Evolutionary conservation across 768 basidiomycete species (phyloP), one percentile per base, ranked within the genome.

Genomic region (Stropharia rugosoannulata): DNA sequence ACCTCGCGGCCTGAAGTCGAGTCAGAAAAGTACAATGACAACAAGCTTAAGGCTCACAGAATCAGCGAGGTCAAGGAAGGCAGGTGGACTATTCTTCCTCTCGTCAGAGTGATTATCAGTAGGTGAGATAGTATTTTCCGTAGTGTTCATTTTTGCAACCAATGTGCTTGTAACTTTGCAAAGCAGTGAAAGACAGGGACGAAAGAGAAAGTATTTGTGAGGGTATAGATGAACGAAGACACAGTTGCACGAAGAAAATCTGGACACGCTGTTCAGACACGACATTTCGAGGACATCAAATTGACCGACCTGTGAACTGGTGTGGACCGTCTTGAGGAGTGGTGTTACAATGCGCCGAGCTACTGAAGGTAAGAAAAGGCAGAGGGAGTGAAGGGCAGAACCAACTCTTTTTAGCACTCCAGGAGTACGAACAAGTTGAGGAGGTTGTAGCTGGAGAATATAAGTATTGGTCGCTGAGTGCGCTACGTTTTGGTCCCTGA

Each of bases 31-130:
- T 61, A 51, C 59, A 58, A 19, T 51, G 16, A 59, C 60, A 35
- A 59, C 43, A 42, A 41, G 27, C 29, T 16, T 9, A 55, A 52
- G 27, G 82, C 90, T 66, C 70, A 94, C 93, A 63, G 93, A 93
- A 75, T 95, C 93, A 57, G 93, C 93, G 65, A 95, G 85, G 79
- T 95, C 93, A 74, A 95, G 80, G 75, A 95, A 95, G 55, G 93
- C 93, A 60, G 93, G 90, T 16, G 93, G 92, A 72, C 88, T 93
- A 66, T 89, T 88, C 78, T 90, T 92, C 70, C 86, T 79, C 62
- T 84, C 87, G 67, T 86, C 87, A 50, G 81, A 76, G 66, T 75
- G 81, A 85, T 83, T 82, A 86, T 89, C 84, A 81, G 82, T 81
- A 79, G 84, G 79, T 70, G 80, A 75, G 75, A 73, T 87, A 85